These are phyloP conservation scores for Penicillium sp. DNA, from an alignment of 2,329 filamentous ascomycete species.

Conservation along the genomic window DNA sequence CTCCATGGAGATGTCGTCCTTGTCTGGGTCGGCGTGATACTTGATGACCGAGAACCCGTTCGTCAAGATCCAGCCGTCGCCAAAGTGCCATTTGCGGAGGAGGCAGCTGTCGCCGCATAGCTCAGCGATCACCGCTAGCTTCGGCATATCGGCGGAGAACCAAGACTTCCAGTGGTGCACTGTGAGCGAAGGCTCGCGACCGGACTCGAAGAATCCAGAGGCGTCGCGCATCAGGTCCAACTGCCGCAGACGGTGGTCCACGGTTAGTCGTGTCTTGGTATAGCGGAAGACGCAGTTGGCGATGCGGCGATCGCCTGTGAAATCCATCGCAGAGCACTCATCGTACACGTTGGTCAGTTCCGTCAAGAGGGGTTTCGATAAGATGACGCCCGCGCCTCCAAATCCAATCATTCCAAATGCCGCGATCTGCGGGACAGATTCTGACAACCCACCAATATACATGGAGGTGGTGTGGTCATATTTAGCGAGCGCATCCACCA, in stretches of 20 bases:
- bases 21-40: conserved; percentile 48
- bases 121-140: conserved; percentile 50
- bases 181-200: conserved; percentile 51
- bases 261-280: conserved; percentile 54
- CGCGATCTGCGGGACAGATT: conserved; percentile 53
- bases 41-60: conserved; percentile 60
- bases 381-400: conserved; percentile 60
- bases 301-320: conserved; percentile 56
- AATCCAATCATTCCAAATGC: conserved; percentile 60
- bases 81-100: conserved; percentile 55
- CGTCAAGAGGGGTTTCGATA: conserved; percentile 53
- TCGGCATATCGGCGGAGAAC: conserved; percentile 52
- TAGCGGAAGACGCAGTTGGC: conserved; percentile 57
- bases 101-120: conserved; percentile 59
- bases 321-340: conserved; percentile 48
- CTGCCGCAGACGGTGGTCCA: conserved; percentile 57
- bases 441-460: conserved; percentile 59
- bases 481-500: conserved; percentile 49
- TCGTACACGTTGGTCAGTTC: conserved; percentile 51
- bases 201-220: conserved; percentile 61
- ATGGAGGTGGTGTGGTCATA: conserved; percentile 51
- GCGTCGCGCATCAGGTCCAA: conserved; percentile 56
- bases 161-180: conserved; percentile 65
- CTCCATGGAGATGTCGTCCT: conserved; percentile 50
- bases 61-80: conserved; percentile 50